Conservation (phyloP, 257 asterid genomes). For the Capsicum rhomboideum region DNA sequence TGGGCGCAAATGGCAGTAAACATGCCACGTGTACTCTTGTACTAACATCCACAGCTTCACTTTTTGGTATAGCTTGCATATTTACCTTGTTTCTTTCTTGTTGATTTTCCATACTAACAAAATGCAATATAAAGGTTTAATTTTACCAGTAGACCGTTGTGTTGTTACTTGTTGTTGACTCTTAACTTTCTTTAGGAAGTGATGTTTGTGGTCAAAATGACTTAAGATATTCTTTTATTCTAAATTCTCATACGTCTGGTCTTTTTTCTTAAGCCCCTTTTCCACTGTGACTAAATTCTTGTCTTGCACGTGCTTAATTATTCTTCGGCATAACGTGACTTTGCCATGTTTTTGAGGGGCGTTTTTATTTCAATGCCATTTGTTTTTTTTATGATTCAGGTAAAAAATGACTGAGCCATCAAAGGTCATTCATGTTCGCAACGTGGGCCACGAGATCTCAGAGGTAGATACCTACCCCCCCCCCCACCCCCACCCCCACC, state of each 20-base stretch:
- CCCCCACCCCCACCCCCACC: no score
- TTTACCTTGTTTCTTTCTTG: not conserved
- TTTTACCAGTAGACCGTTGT: not conserved
- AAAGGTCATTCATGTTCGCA: slow-evolving; percentile 91
- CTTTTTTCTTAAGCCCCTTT: not conserved
- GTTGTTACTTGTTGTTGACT: not conserved
- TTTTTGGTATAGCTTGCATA: not conserved
- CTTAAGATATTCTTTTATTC: not conserved
- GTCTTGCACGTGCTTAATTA: not conserved
- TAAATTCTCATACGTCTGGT: not conserved
- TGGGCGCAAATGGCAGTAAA: not conserved
- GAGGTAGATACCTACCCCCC: slow-evolving; percentile 43
- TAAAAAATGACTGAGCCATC: slow-evolving; percentile 83
- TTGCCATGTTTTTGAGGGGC: not conserved
- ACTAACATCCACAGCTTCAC: not conserved
- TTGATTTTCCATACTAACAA: not conserved
- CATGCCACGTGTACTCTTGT: not conserved
- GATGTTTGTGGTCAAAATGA: not conserved
- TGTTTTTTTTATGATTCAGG: slow-evolving; percentile 25
- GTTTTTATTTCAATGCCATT: not conserved
- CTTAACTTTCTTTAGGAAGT: not conserved
- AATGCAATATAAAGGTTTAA: not conserved
- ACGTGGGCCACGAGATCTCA: slow-evolving; percentile 96
- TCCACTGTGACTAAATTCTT: not conserved
- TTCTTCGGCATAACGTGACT: not conserved